Evolutionary conservation across 495 filamentous ascomycete species (phyloP), one percentile per base, ranked within the genome.

Genomic region (Trichoderma orchidacearum): DNA sequence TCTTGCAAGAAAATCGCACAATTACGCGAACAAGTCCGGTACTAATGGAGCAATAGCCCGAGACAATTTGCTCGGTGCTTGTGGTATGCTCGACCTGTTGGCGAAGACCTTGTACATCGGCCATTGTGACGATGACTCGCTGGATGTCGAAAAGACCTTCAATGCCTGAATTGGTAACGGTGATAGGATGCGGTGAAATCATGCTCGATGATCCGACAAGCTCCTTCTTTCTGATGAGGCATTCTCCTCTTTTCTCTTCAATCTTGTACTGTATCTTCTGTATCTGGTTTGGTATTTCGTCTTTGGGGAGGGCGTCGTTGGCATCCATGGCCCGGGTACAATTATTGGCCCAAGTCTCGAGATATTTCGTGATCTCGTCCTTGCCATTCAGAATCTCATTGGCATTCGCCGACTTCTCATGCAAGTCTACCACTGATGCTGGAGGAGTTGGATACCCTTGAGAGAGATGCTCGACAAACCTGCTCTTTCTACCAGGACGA

Each of bases 81-180:
- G 62, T 60, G 0, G 67, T 66, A 32, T 61, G 65, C 23, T 56
- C 62, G 8, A 69, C 55, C 51, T 68, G 65, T 11, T 56, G 48
- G 11, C 64, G 66, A n/a, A 72, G 65, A 27, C 59, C 59, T 15
- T 68, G 61, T 1, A 63, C 51, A 51, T 70, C 60, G 15, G 63
- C 56, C 60, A 70, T 64, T 52, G 64, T 69, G 50, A 75, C 61
- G 54, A 72, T 56, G 25, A 75, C 68, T 54, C 68, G 63, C 57
- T 71, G 70, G 34, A 75, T 69, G 59, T 72, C 70, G 50, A 75
- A 71, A 11, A 70, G 57, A 3, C 66, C 63, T 31, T 71, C 63
- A 50, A 75, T 70, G 3, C 70, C 70, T 3, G 67, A 67, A 53
- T 63, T 69, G 58, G 62, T 69, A 30, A 72, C 57, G 18, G 64